Conservation (phyloP, 2,329 filamentous ascomycete species). For the Ophiostoma triangulosporum region DNA sequence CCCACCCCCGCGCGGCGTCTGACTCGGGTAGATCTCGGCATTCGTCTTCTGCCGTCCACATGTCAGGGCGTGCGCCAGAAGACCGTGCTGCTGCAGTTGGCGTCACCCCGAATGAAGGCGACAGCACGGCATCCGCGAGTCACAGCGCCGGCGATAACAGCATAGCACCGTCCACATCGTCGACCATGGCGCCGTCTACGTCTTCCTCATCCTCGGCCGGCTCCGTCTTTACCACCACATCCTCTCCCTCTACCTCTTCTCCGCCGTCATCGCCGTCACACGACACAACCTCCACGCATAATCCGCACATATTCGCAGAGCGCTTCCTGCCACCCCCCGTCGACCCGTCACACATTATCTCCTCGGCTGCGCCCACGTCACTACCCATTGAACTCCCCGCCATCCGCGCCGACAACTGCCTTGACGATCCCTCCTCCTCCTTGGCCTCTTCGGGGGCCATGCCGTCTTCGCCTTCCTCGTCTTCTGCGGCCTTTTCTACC, state of each 20-base stretch:
- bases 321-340: conserved; percentile 8
- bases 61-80: conserved; percentile 8
- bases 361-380: conserved; percentile 7
- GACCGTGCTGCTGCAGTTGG: conserved; percentile 2
- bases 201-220: neutral
- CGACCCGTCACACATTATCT: conserved; percentile 8
- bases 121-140: neutral
- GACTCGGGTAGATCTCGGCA: too few relatives aligned
- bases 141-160: neutral
- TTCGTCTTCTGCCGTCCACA: neutral
- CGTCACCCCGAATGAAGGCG: neutral
- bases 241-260: neutral
- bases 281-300: neutral
- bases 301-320: conserved; percentile 3
- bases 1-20: too few relatives aligned
- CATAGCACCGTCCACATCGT: neutral
- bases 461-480: conserved; percentile 61
- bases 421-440: neutral
- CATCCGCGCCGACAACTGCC: conserved; percentile 2
- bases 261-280: neutral
- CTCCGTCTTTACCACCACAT: neutral
- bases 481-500: conserved; percentile 4
- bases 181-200: neutral
- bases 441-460: neutral
- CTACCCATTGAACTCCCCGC: conserved; percentile 9